phyloP scores from a whole-genome alignment of 139 green algal genomes.

The Choricystis sp. region DNA sequence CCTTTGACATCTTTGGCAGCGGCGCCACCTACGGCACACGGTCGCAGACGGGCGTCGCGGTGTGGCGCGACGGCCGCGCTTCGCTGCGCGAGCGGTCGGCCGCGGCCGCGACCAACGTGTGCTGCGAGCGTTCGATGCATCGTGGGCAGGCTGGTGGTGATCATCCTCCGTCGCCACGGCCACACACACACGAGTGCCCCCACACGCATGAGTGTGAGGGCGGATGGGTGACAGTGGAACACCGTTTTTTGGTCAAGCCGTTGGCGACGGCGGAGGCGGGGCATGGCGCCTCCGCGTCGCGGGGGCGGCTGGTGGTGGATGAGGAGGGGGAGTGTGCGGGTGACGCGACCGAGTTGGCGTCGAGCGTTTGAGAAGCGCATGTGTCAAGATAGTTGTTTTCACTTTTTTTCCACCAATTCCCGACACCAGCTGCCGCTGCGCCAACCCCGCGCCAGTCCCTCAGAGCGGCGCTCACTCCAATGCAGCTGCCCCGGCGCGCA shows the following conservation, averaged over 20 bases:
- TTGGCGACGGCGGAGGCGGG: too few relatives aligned
- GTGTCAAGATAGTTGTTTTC: too few relatives aligned
- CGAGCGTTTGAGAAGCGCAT: too few relatives aligned
- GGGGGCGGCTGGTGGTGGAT: background rate
- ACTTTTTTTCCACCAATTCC: too few relatives aligned
- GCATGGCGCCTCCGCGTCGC: too few relatives aligned
- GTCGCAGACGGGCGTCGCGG: constrained; percentile 32
- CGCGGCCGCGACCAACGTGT: background rate
- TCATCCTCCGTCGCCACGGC: too few relatives aligned
- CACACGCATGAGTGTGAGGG: too few relatives aligned
- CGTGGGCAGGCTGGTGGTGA: background rate
- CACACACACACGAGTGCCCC: too few relatives aligned
- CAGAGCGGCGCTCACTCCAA: too few relatives aligned
- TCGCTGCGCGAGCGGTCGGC: constrained; percentile 24
- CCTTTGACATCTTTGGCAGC: constrained; percentile 5
- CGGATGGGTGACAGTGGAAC: background rate
- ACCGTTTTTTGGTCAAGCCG: background rate
- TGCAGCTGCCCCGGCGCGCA: too few relatives aligned
- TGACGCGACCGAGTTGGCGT: background rate
- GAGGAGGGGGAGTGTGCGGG: background rate
- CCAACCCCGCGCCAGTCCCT: too few relatives aligned
- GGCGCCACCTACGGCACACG: constrained; percentile 32
- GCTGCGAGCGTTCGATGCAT: background rate
- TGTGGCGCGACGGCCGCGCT: constrained; percentile 20
- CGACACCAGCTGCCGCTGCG: too few relatives aligned